A percentile compares a stretch with the other conserved stretches of the same genome.
These are phyloP conservation scores for Mentha longifolia DNA, from an alignment of 257 asterid species.

Conservation along the genomic window DNA sequence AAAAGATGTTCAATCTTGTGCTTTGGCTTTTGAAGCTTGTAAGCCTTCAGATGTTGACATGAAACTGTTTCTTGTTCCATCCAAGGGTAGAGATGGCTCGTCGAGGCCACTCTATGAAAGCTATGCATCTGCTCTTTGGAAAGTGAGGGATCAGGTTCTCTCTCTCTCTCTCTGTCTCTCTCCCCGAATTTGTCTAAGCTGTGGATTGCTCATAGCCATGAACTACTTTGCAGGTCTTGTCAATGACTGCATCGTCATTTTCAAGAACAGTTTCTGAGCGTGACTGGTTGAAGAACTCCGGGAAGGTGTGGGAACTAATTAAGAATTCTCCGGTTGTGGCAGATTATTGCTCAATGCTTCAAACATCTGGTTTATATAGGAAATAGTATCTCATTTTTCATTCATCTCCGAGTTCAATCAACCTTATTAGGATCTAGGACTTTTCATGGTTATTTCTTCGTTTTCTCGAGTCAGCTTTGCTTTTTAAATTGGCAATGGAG, in stretches of 20 bases:
- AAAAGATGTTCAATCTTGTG: slow-evolving; percentile 36
- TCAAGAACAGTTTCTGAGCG: slow-evolving; percentile 89
- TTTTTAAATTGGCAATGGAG: no score
- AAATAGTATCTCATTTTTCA: slow-evolving; percentile 47
- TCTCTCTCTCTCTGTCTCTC: slow-evolving; percentile 38
- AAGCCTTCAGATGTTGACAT: slow-evolving; percentile 42
- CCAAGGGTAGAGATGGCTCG: slow-evolving; percentile 54
- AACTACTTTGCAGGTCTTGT: slow-evolving; percentile 58
- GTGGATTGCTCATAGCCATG: not conserved
- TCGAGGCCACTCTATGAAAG: slow-evolving; percentile 64
- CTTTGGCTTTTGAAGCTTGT: slow-evolving; percentile 26
- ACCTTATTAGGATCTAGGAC: not conserved
- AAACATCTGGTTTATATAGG: slow-evolving; percentile 69
- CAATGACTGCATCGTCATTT: slow-evolving; percentile 70
- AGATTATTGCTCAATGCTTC: slow-evolving; percentile 74
- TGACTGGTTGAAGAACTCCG: slow-evolving; percentile 94
- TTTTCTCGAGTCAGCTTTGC: not conserved
- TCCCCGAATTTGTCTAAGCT: not conserved
- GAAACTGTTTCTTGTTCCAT: slow-evolving; percentile 73
- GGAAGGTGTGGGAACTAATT: slow-evolving; percentile 88
- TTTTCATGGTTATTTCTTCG: not conserved
- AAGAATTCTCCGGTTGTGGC: slow-evolving; percentile 61
- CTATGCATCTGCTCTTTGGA: slow-evolving; percentile 57
- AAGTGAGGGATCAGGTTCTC: slow-evolving; percentile 82
- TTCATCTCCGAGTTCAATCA: not conserved